These are phyloP conservation scores for Alternaria arbusti DNA, from an alignment of 2,329 filamentous ascomycete species.

Conservation along the genomic window DNA sequence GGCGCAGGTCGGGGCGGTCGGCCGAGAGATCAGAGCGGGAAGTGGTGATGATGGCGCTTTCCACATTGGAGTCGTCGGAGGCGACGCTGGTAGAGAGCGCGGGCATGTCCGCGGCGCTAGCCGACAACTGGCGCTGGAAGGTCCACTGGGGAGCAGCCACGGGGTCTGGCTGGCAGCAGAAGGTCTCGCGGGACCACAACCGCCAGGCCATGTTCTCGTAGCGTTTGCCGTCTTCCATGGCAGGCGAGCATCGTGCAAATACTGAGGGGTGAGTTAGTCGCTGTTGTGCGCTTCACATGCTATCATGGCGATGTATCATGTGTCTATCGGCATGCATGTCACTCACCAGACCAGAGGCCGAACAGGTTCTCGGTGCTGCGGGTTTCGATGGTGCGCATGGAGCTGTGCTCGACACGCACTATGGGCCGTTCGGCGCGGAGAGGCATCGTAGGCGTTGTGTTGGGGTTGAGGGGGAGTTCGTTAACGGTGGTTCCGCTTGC, in stretches of 20 bases:
- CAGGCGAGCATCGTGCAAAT: slow-evolving; percentile 92
- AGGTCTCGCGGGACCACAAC: slow-evolving; percentile 91
- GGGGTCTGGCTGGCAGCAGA: slow-evolving; percentile 76
- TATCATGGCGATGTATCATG: neutral
- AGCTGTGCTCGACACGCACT: slow-evolving; percentile 86
- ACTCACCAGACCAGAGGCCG: slow-evolving; percentile 95
- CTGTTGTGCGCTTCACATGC: neutral
- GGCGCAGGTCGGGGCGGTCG: slow-evolving; percentile 70
- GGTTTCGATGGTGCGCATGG: slow-evolving; percentile 94
- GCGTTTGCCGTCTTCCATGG: slow-evolving; percentile 88
- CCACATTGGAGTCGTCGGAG: slow-evolving; percentile 51
- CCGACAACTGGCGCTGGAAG: slow-evolving; percentile 38
- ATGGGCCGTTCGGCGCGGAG: slow-evolving; percentile 83
- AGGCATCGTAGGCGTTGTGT: slow-evolving; percentile 68
- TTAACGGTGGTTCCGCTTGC: slow-evolving; percentile 10
- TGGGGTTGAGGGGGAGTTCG: neutral
- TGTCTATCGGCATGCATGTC: slow-evolving; percentile 1
- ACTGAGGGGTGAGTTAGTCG: slow-evolving; percentile 61
- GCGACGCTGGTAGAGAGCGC: slow-evolving; percentile 56
- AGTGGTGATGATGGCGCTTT: slow-evolving; percentile 53
- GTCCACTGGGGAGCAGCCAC: slow-evolving; percentile 42
- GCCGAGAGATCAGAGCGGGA: slow-evolving; percentile 56
- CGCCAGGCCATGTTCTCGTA: slow-evolving; percentile 95
- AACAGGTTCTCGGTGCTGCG: slow-evolving; percentile 90
- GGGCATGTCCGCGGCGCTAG: slow-evolving; percentile 44